A percentile compares a stretch with the other conserved stretches of the same genome.
These are phyloP conservation scores for Picochlorum costavermella DNA, from an alignment of 139 green algal genomes.

Conservation along the genomic window DNA sequence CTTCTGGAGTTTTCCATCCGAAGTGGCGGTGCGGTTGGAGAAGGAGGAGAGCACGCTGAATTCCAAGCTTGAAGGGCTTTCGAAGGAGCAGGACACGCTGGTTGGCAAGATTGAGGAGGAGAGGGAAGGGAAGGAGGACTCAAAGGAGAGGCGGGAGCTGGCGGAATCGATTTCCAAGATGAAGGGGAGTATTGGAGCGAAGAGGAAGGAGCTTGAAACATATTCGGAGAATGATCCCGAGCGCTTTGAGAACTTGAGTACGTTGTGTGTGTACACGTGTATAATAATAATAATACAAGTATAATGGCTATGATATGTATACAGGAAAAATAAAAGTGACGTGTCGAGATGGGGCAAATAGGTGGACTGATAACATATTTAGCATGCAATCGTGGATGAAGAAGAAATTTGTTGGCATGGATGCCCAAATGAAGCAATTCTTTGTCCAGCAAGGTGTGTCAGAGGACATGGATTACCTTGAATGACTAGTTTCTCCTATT, in stretches of 20 bases:
- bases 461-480: constrained; percentile 2
- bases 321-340: constrained; percentile 14
- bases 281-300: no score
- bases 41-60: constrained; percentile 12
- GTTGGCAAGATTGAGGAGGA: constrained; percentile 24
- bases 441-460: constrained; percentile 9
- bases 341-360: constrained; percentile 50
- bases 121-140: constrained; percentile 44
- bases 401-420: constrained; percentile 54
- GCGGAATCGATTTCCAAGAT: constrained; percentile 22
- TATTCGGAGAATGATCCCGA: constrained; percentile 59
- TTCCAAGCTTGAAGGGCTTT: constrained; percentile 7
- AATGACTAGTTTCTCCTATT: not conserved
- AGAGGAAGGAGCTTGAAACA: constrained; percentile 16
- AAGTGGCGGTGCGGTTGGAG: constrained; percentile 53
- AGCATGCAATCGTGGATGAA: constrained; percentile 48
- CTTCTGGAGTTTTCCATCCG: constrained; percentile 68
- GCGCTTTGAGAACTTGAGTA: constrained; percentile 25
- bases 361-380: constrained; percentile 55
- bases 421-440: constrained; percentile 35
- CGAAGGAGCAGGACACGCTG: constrained; percentile 21
- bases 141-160: constrained; percentile 35
- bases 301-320: not conserved
- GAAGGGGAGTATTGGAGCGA: constrained; percentile 26
- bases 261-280: not conserved